A percentile compares a stretch with the other conserved stretches of the same genome.
Conservation (phyloP, 2,329 filamentous ascomycete genomes). For the Cladophialophora immunda region DNA sequence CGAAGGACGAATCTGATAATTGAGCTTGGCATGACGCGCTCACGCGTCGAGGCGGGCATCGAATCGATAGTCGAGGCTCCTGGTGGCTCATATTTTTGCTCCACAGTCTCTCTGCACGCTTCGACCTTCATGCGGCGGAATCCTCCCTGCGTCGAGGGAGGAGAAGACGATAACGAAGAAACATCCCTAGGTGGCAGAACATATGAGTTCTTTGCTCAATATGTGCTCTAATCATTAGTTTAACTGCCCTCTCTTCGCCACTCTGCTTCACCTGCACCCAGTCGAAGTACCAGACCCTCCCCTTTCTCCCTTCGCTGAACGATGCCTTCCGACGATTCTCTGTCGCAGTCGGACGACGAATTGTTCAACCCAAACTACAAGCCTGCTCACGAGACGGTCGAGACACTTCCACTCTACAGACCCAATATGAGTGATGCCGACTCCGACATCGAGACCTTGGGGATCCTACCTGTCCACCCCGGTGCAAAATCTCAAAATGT, state of each 20-base stretch:
- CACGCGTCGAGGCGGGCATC: conserved; percentile 4
- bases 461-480: conserved; percentile 55
- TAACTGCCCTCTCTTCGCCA: neutral
- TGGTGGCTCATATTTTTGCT: neutral
- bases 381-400: conserved; percentile 34
- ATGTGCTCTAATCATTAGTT: neutral
- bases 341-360: conserved; percentile 38
- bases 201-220: neutral
- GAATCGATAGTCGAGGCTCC: neutral
- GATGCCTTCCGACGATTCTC: conserved; percentile 29
- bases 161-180: neutral
- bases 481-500: conserved; percentile 44
- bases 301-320: neutral
- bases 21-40: conserved; percentile 17
- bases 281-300: neutral
- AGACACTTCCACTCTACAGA: conserved; percentile 36
- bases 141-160: conserved; percentile 1
- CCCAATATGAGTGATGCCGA: conserved; percentile 24
- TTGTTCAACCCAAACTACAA: conserved; percentile 31
- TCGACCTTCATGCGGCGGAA: neutral
- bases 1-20: neutral
- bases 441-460: conserved; percentile 56
- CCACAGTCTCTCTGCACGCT: neutral
- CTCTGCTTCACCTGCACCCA: neutral
- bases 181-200: neutral